Percentiles rank a stretch among this genome's conserved stretches.
phyloP scores from a whole-genome alignment of 306 rosid species.

The Trichosanthes cucumerina region DNA sequence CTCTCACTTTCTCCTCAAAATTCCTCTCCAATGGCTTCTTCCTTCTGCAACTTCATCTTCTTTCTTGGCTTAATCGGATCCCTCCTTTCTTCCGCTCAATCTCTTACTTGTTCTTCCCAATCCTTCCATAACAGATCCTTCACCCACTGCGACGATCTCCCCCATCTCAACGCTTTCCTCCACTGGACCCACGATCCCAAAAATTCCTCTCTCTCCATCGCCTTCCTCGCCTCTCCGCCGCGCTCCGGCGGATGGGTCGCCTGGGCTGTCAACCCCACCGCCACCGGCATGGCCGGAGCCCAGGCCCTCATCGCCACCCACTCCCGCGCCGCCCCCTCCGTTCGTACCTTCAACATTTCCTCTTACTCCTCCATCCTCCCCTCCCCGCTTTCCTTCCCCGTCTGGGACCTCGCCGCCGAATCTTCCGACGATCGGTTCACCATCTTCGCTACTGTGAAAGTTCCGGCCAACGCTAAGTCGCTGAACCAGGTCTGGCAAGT shows the following conservation, averaged over 20 bases:
- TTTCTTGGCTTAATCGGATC: not conserved
- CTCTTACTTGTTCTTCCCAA: conserved; percentile 38
- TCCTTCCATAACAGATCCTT: conserved; percentile 22
- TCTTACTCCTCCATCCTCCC: not conserved
- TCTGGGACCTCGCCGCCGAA: conserved; percentile 20
- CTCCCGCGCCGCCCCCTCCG: not conserved
- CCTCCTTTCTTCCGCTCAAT: conserved; percentile 16
- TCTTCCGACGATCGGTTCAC: not conserved
- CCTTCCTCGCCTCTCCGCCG: conserved; percentile 33
- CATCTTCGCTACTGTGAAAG: conserved; percentile 33
- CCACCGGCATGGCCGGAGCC: conserved; percentile 36
- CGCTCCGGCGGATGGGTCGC: conserved; percentile 40
- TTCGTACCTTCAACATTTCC: conserved; percentile 29
- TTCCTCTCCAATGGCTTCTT: conserved; percentile 5
- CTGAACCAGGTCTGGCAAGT: conserved; percentile 63
- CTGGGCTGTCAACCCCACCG: conserved; percentile 72
- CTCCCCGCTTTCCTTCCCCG: conserved; percentile 15
- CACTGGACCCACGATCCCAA: conserved; percentile 45
- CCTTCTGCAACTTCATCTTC: not conserved
- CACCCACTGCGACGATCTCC: conserved; percentile 46
- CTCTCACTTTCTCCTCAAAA: not conserved
- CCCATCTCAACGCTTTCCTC: conserved; percentile 31
- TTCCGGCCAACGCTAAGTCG: conserved; percentile 27
- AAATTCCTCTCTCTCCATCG: conserved; percentile 54
- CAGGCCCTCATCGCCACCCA: conserved; percentile 45